Percentiles rank a stretch among this genome's conserved stretches.
Conservation (phyloP, 768 basidiomycete species). For the Mycena chlorophos region DNA sequence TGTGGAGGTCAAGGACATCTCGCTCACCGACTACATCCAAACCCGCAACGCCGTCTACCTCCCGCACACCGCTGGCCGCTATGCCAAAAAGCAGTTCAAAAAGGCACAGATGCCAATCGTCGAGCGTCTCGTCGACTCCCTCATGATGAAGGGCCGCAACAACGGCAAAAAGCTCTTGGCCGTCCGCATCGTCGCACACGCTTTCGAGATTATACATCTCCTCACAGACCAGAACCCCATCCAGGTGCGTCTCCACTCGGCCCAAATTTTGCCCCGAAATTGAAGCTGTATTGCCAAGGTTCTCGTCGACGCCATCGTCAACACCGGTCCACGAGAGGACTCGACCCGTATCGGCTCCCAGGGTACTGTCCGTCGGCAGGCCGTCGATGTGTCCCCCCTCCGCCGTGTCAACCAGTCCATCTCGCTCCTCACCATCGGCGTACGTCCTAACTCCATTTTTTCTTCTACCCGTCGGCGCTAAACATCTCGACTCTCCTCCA, state of each 20-base stretch:
- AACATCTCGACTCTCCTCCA: slow-evolving; percentile 31
- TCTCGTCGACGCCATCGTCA: slow-evolving; percentile 97
- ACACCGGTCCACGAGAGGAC: slow-evolving; percentile 99
- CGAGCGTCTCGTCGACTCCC: slow-evolving; percentile 96
- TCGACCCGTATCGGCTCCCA: slow-evolving; percentile 99
- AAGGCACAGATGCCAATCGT: slow-evolving; percentile 99
- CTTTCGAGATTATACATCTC: slow-evolving; percentile 99
- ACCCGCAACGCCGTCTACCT: slow-evolving; percentile 96
- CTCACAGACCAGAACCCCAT: slow-evolving; percentile 99
- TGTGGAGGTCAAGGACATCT: slow-evolving; percentile 99
- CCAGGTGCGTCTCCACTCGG: slow-evolving; percentile 59
- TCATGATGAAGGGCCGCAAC: slow-evolving; percentile 99
- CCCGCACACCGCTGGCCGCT: slow-evolving; percentile 98
- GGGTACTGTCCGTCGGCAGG: slow-evolving; percentile 99
- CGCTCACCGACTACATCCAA: slow-evolving; percentile 98
- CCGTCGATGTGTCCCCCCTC: slow-evolving; percentile 98
- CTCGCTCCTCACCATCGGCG: slow-evolving; percentile 92
- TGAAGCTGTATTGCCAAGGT: slow-evolving; percentile 48
- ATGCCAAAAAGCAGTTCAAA: slow-evolving; percentile 99
- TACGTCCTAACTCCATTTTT: slow-evolving; percentile 43
- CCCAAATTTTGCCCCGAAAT: not conserved
- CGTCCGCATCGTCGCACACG: slow-evolving; percentile 98
- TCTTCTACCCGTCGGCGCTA: not conserved
- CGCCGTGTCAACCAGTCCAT: slow-evolving; percentile 98
- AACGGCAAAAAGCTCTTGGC: slow-evolving; percentile 99